These are phyloP conservation scores for Sporothrix sp. DNA, from an alignment of 2,329 filamentous ascomycete genomes.

Conservation along the genomic window DNA sequence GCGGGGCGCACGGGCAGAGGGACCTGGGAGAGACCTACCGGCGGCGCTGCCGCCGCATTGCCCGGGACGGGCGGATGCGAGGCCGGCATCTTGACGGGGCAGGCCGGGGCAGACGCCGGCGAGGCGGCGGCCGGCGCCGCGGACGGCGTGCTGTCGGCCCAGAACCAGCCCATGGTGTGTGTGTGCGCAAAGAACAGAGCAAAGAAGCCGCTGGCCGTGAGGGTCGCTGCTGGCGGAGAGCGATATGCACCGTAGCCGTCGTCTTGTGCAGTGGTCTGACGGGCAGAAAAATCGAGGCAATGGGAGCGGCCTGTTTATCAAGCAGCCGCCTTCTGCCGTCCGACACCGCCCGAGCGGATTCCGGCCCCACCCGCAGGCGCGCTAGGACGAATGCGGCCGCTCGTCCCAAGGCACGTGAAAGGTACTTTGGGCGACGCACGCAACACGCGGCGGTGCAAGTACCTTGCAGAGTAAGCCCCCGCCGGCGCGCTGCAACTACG, in stretches of 20 bases:
- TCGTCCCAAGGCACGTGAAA: background rate
- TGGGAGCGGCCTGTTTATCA: constrained; percentile 11
- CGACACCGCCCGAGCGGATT: constrained; percentile 10
- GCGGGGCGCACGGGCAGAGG: too few species aligned
- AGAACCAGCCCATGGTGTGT: constrained; percentile 54
- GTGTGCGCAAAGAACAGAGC: too few species aligned
- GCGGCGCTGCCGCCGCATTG: constrained; percentile 26
- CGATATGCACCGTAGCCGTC: too few species aligned
- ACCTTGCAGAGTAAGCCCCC: constrained; percentile 4
- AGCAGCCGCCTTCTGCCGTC: constrained; percentile 11
- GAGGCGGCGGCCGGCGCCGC: constrained; percentile 10
- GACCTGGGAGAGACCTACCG: constrained; percentile 26
- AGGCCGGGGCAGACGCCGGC: background rate
- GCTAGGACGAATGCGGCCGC: too few species aligned
- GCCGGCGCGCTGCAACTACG: constrained; percentile 11
- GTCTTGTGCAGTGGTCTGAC: background rate
- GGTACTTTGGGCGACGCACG: too few species aligned
- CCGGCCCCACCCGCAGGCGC: constrained; percentile 10
- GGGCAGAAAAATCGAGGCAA: constrained; percentile 10
- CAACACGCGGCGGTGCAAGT: too few species aligned
- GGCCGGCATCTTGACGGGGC: constrained; percentile 12
- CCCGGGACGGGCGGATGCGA: constrained; percentile 16
- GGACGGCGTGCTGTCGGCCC: constrained; percentile 41
- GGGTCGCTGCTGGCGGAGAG: too few species aligned
- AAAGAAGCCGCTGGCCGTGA: too few species aligned